These are phyloP conservation scores for Kwoniella mangroviensis DNA, from an alignment of 768 basidiomycete genomes.

Conservation along the genomic window DNA sequence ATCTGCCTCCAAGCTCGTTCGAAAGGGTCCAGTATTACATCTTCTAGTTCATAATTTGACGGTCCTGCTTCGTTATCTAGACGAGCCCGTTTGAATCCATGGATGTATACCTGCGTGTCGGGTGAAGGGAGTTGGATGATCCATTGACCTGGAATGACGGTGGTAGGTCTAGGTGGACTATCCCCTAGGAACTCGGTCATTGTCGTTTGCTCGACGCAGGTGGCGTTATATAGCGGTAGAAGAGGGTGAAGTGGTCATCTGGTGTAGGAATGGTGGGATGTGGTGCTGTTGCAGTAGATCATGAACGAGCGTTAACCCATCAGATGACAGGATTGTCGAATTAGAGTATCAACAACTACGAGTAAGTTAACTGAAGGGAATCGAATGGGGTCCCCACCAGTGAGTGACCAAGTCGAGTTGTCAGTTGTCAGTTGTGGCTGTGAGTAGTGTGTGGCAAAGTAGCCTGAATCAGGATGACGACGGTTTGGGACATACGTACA, in stretches of 20 bases:
- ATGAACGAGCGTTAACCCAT: too few relatives aligned
- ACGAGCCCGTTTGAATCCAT: conserved; percentile 12
- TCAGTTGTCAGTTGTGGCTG: too few relatives aligned
- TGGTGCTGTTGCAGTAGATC: too few relatives aligned
- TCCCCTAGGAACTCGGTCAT: conserved; percentile 11
- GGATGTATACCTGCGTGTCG: conserved; percentile 19
- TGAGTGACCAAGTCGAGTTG: too few relatives aligned
- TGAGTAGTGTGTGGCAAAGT: too few relatives aligned
- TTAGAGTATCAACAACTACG: too few relatives aligned
- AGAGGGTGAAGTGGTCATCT: neutral
- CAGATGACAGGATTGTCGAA: too few relatives aligned
- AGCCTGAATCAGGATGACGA: too few relatives aligned
- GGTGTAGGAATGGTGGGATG: neutral
- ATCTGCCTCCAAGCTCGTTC: conserved; percentile 32
- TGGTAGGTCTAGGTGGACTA: conserved; percentile 18
- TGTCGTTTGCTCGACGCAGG: neutral
- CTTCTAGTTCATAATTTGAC: neutral
- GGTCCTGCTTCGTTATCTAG: neutral
- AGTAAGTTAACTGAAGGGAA: too few relatives aligned
- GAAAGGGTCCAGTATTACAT: conserved; percentile 17
- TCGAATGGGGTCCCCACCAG: too few relatives aligned
- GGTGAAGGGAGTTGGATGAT: conserved; percentile 32
- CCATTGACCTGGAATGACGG: conserved; percentile 29
- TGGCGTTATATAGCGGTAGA: neutral
- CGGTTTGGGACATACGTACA: too few relatives aligned